These are phyloP conservation scores for Staphylotrichum longicolle DNA, from an alignment of 495 filamentous ascomycete species.

Conservation along the genomic window DNA sequence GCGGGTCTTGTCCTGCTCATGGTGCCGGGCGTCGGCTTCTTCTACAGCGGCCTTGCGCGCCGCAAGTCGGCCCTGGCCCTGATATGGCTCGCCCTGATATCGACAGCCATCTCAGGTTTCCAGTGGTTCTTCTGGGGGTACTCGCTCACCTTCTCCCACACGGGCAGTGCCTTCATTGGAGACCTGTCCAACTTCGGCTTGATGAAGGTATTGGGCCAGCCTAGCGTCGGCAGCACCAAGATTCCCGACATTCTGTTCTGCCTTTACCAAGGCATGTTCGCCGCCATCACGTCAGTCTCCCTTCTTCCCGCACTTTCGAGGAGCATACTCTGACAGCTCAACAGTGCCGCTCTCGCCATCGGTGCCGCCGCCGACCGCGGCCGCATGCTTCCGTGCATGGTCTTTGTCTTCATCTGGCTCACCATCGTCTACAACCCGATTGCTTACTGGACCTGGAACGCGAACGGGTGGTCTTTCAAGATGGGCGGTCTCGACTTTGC, in stretches of 20 bases:
- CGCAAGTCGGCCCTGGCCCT: conserved; percentile 92
- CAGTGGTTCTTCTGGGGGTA: conserved; percentile 99
- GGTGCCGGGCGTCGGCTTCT: conserved; percentile 98
- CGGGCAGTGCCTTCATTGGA: conserved; percentile 79
- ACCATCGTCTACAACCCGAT: conserved; percentile 94
- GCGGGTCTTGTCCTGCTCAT: conserved; percentile 93
- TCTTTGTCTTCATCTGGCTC: conserved; percentile 97
- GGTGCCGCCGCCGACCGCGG: conserved; percentile 92
- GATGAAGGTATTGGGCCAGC: conserved; percentile 71
- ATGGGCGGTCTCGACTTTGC: conserved; percentile 94
- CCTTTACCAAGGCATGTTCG: conserved; percentile 98
- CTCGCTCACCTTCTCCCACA: conserved; percentile 87
- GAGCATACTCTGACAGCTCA: neutral
- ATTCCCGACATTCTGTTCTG: conserved; percentile 90
- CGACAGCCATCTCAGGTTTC: conserved; percentile 84
- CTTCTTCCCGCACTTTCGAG: no score
- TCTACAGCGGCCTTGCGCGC: conserved; percentile 97
- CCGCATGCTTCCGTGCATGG: conserved; percentile 86
- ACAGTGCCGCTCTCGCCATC: conserved; percentile 77
- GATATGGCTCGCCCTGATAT: conserved; percentile 96
- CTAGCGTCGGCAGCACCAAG: conserved; percentile 75
- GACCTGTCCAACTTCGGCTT: conserved; percentile 85
- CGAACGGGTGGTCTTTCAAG: conserved; percentile 74
- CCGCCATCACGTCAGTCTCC: conserved; percentile 65
- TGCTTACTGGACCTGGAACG: conserved; percentile 98